Conservation (phyloP, 768 basidiomycete species). For the Rhizopogon salebrosus region DNA sequence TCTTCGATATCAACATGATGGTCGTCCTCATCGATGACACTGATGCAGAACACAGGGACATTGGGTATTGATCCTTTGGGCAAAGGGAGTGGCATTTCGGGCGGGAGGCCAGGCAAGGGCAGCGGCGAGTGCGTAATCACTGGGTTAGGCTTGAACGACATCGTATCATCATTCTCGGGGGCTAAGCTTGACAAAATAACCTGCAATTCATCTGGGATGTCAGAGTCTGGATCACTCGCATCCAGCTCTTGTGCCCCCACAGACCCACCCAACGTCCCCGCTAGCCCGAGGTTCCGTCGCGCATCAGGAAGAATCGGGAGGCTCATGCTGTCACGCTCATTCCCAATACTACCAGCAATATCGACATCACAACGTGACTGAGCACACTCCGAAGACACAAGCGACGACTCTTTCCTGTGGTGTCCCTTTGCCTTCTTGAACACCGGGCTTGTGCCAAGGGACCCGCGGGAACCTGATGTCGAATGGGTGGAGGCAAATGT, state of each 20-base stretch:
- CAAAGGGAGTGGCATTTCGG: constrained; percentile 35
- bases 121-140: neutral
- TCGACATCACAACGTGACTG: neutral
- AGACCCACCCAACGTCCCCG: constrained; percentile 64
- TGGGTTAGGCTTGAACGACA: constrained; percentile 21
- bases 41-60: constrained; percentile 37
- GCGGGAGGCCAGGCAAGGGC: constrained; percentile 40
- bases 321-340: constrained; percentile 13
- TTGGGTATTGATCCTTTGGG: constrained; percentile 14
- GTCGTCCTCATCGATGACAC: constrained; percentile 41
- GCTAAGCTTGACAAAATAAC: constrained; percentile 46
- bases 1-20: constrained; percentile 38
- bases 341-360: neutral
- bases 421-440: constrained; percentile 26
- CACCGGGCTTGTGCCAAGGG: constrained; percentile 26
- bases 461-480: constrained; percentile 21
- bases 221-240: constrained; percentile 63
- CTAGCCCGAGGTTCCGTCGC: constrained; percentile 54
- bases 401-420: constrained; percentile 20
- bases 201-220: constrained; percentile 77
- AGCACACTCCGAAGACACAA: constrained; percentile 14
- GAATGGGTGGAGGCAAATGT: constrained; percentile 34
- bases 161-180: constrained; percentile 37
- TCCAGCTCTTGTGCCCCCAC: constrained; percentile 44
- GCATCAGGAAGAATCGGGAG: constrained; percentile 44